Conservation (phyloP, 768 basidiomycete genomes). For the Calocybe cyanea region DNA sequence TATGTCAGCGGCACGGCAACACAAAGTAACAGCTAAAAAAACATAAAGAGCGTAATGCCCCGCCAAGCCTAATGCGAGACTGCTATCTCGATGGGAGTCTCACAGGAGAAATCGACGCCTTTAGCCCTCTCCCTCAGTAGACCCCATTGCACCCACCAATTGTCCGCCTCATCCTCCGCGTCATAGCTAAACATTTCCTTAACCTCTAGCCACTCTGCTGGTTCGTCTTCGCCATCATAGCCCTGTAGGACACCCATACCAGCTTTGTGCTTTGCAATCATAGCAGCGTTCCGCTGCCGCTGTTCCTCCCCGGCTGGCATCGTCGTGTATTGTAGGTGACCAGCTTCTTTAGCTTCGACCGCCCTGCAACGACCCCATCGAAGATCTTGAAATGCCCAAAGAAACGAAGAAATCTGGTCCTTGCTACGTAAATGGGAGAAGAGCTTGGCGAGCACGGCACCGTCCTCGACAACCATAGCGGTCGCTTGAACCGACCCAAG, state of each 20-base stretch:
- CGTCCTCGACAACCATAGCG: conserved; percentile 58
- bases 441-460: conserved; percentile 54
- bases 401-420: conserved; percentile 49
- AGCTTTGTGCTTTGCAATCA: conserved; percentile 28
- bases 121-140: conserved; percentile 34
- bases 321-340: conserved; percentile 40
- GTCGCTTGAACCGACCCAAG: conserved; percentile 46
- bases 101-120: conserved; percentile 8
- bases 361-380: conserved; percentile 42
- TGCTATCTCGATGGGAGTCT: conserved; percentile 1
- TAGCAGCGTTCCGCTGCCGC: conserved; percentile 37
- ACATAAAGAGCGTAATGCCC: too few relatives aligned
- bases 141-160: conserved; percentile 58
- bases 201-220: conserved; percentile 42
- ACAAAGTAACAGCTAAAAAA: too few relatives aligned
- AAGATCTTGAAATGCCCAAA: conserved; percentile 54
- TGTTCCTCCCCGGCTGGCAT: conserved; percentile 40
- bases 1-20: too few relatives aligned
- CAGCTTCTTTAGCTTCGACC: conserved; percentile 39
- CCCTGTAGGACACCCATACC: conserved; percentile 18
- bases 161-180: conserved; percentile 55
- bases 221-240: conserved; percentile 3
- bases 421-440: conserved; percentile 48
- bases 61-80: too few relatives aligned
- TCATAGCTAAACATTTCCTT: conserved; percentile 50